Evolutionary conservation across 2,329 filamentous ascomycete genomes (phyloP), one percentile per base, ranked within the genome.

Genomic region (Pseudogymnoascus sp.): DNA sequence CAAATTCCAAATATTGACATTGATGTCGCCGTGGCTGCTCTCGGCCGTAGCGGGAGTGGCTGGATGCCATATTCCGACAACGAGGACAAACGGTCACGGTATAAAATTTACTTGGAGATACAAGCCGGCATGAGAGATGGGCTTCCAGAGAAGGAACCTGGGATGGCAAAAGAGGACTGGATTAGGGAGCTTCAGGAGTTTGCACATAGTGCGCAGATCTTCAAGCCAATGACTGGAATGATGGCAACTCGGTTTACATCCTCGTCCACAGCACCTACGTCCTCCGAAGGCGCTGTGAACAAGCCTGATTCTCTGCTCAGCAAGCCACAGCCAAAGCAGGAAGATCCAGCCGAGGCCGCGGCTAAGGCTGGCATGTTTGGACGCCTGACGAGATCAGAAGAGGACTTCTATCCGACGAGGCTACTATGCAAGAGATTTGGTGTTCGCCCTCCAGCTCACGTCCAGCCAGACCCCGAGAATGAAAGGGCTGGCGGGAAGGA

Each of bases 161-260:
- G 70, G 4, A 72, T 77, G 68, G 81, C 78, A 5, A 82, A 82
- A 20, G 85, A 91, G 39, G 90, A 94, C 59, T 97, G 90, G 85
- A 73, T 86, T 35, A 85, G 85, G 61, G 94, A 99, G 72, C 77
- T 96, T 60, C 78, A 76, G 59, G 85, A 99, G 66, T 90, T 90
- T 69, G 78, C 82, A 11, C 83, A 86, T 61, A 87, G 86, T 4
- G 87, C 87, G 0, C 78, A 85, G 66, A 86, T 97, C 18, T 99
- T 97, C 77, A 93, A 90, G 71, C 94, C 94, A 0, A 90, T 96
- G 76, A 90, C 89, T 2, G 91, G 91, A 0, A 80, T 90, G 64
- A 97, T 99, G 91, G 94, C 93, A 14, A 91, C 89, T 18, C 86
- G 93, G 0, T 99, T 99, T 72, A 97, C 91, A 0, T 87, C 89